Percentiles rank a stretch among this genome's conserved stretches.
Evolutionary conservation across 148 eudicot genomes (phyloP).

Genomic region (Nepenthes mirabilis): DNA sequence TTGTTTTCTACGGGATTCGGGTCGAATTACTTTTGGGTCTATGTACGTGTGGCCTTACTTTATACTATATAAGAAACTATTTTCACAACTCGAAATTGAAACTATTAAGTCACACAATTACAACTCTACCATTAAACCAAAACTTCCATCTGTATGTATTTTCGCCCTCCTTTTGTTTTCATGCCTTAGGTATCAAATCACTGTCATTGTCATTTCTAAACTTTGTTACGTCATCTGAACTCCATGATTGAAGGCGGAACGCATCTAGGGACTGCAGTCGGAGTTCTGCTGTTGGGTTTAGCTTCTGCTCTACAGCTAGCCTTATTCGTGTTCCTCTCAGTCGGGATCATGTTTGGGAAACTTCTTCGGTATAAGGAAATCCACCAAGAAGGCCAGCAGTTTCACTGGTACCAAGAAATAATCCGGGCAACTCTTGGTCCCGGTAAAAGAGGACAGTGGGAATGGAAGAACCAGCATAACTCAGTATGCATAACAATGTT

Average conservation of each 20-base stretch:
- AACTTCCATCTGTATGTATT: no score
- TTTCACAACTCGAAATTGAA: no score
- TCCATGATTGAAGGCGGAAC: constrained; percentile 43
- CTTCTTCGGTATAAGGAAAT: constrained; percentile 89
- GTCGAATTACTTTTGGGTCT: no score
- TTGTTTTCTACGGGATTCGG: no score
- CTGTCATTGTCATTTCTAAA: not conserved
- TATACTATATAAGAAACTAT: no score
- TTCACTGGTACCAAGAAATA: constrained; percentile 77
- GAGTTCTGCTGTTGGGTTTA: constrained; percentile 39
- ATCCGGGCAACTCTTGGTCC: constrained; percentile 79
- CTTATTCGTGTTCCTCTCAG: constrained; percentile 62
- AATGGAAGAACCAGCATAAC: constrained; percentile 46
- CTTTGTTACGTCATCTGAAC: not conserved
- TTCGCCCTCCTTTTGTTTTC: no score
- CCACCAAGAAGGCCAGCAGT: constrained; percentile 58
- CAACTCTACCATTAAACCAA: no score
- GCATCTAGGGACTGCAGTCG: constrained; percentile 33
- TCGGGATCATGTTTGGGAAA: constrained; percentile 73
- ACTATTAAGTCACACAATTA: no score
- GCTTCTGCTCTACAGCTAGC: constrained; percentile 34
- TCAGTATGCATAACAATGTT: constrained; percentile 33
- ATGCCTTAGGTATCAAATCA: no score
- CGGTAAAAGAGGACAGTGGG: constrained; percentile 95
- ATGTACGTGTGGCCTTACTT: no score